phyloP scores from a whole-genome alignment of 2,329 filamentous ascomycete genomes.

The Trichoderma atrobrunneum region DNA sequence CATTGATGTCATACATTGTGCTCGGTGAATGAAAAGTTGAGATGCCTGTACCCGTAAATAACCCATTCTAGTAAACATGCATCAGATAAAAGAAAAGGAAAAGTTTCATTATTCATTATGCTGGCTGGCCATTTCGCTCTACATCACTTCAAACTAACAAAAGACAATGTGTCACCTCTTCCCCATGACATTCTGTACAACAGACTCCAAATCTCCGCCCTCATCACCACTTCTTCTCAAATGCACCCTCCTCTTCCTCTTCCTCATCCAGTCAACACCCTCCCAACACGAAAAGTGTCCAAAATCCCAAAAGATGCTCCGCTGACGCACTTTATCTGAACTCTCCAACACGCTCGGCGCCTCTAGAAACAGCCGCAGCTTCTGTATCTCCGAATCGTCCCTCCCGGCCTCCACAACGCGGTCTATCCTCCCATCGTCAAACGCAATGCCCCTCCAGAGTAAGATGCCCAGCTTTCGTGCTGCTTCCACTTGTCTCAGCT shows the following conservation, averaged over 20 bases:
- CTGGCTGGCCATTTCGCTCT: neutral
- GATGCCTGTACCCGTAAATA: neutral
- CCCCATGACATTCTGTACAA: neutral
- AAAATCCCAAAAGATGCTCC: neutral
- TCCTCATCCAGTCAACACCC: neutral
- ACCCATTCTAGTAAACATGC: neutral
- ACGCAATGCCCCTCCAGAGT: conserved; percentile 63
- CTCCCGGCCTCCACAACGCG: conserved; percentile 51
- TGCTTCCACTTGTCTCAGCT: conserved; percentile 22
- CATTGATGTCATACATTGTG: neutral
- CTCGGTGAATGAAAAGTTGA: neutral
- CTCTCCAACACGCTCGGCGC: neutral
- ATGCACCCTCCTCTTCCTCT: neutral
- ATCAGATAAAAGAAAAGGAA: neutral
- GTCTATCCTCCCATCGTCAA: conserved; percentile 58
- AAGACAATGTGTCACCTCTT: neutral
- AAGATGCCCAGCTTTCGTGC: conserved; percentile 52
- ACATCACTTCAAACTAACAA: neutral
- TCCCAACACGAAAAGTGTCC: neutral
- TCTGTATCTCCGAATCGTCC: conserved; percentile 53
- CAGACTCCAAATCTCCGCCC: neutral
- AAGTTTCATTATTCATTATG: neutral
- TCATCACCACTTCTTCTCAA: neutral
- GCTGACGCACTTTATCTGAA: neutral
- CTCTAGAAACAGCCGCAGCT: conserved; percentile 39